phyloP scores from a whole-genome alignment of 257 asterid species.

The Solanum boliviense region DNA sequence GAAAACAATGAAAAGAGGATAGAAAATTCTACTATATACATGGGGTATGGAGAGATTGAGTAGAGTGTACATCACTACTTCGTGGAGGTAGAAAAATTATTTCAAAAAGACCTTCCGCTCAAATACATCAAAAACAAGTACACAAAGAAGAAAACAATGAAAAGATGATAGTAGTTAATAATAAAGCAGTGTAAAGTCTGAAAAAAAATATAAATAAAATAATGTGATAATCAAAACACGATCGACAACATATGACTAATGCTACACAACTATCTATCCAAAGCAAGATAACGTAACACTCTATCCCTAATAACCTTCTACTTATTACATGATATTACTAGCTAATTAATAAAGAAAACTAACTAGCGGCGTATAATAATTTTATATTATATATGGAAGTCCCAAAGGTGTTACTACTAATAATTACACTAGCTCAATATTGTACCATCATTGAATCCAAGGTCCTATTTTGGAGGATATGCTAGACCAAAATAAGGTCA shows the following conservation, averaged over 20 bases:
- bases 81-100: fast-evolving
- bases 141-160: background rate
- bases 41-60: background rate
- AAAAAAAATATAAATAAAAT: no score
- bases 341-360: background rate
- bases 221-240: no score
- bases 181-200: no score
- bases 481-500: background rate
- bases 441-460: background rate
- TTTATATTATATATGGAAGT: background rate
- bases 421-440: background rate
- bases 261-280: background rate
- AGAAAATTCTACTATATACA: background rate
- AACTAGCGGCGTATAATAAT: background rate
- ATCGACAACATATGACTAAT: background rate
- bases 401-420: background rate
- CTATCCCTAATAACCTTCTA: no score
- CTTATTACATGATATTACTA: background rate
- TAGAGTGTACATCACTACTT: background rate
- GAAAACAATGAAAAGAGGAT: background rate
- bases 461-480: slow-evolving; percentile 2
- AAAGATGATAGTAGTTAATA: no score
- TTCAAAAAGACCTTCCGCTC: background rate
- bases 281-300: background rate
- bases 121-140: no score